Percentiles rank a stretch among this genome's conserved stretches.
These are phyloP conservation scores for Kwoniella sp. DNA, from an alignment of 768 basidiomycete genomes.

Conservation along the genomic window DNA sequence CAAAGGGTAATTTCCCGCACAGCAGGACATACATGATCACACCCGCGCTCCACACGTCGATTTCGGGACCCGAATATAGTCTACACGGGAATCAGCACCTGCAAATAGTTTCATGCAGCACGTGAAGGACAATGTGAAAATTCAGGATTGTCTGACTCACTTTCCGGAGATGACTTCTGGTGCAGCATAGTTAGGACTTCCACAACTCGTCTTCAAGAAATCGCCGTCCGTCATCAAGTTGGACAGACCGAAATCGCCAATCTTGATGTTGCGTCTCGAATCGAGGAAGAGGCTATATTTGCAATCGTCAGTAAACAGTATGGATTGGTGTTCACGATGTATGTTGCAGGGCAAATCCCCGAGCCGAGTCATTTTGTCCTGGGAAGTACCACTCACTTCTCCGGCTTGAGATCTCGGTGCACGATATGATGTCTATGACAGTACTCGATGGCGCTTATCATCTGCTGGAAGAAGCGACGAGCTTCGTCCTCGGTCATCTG, in stretches of 20 bases:
- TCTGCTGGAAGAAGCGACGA: conserved; percentile 95
- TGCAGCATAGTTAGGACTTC: conserved; percentile 97
- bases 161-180: conserved; percentile 96
- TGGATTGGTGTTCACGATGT: too few species aligned
- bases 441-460: conserved; percentile 96
- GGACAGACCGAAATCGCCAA: conserved; percentile 97
- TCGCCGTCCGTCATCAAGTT: conserved; percentile 96
- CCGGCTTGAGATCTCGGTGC: conserved; percentile 96
- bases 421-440: conserved; percentile 96
- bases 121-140: too few species aligned
- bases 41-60: conserved; percentile 97
- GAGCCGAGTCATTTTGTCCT: too few species aligned
- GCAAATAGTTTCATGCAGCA: background rate
- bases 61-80: conserved; percentile 94
- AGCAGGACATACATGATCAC: conserved; percentile 99
- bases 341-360: too few species aligned
- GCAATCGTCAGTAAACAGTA: conserved; percentile 44
- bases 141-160: conserved; percentile 45
- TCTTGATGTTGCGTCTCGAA: conserved; percentile 70
- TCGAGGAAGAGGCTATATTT: conserved; percentile 55
- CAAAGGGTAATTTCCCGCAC: conserved; percentile 91
- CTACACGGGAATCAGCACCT: conserved; percentile 29
- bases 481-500: conserved; percentile 85
- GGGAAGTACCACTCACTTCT: conserved; percentile 77
- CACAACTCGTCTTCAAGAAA: conserved; percentile 95